Evolutionary conservation across 805 yeast species (phyloP).

Genomic region (Kurtzmaniella fragi): DNA sequence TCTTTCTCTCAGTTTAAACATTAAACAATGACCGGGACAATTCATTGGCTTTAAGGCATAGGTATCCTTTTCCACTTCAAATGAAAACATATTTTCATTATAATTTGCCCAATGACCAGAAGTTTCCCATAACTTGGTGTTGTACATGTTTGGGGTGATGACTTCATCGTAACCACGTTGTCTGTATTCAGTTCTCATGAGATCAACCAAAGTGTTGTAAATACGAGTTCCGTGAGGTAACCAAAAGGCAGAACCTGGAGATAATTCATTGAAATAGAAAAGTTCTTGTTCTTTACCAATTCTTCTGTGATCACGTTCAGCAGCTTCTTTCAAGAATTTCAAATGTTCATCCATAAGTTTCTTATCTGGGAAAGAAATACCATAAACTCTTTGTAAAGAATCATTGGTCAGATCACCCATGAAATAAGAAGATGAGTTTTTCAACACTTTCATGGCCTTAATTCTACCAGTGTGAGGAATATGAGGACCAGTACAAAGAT

Average conservation of each 20-base stretch:
- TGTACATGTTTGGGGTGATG: constrained; percentile 98
- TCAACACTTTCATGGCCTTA: constrained; percentile 88
- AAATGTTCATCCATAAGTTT: constrained; percentile 91
- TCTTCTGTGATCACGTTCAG: constrained; percentile 92
- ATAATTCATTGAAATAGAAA: constrained; percentile 91
- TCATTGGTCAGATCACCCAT: constrained; percentile 90
- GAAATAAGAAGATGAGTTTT: constrained; percentile 95
- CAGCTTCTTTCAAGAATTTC: constrained; percentile 93
- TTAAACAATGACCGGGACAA: constrained; percentile 89
- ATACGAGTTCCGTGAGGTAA: constrained; percentile 98
- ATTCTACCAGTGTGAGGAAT: constrained; percentile 96
- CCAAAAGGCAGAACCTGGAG: constrained; percentile 99
- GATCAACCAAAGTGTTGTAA: constrained; percentile 78
- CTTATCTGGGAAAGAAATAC: constrained; percentile 98
- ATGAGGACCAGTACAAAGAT: constrained; percentile 96
- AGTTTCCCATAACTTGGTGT: constrained; percentile 95
- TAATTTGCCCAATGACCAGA: constrained; percentile 99
- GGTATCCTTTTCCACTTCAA: constrained; percentile 93
- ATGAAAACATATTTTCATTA: constrained; percentile 94
- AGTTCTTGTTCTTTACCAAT: constrained; percentile 96
- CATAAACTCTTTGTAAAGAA: constrained; percentile 94
- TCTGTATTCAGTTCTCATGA: constrained; percentile 79
- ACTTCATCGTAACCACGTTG: constrained; percentile 97
- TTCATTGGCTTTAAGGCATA: constrained; percentile 94
- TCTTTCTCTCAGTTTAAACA: constrained; percentile 89